Conservation (phyloP, 2,329 filamentous ascomycete genomes). For the Hypoxylon sp. region DNA sequence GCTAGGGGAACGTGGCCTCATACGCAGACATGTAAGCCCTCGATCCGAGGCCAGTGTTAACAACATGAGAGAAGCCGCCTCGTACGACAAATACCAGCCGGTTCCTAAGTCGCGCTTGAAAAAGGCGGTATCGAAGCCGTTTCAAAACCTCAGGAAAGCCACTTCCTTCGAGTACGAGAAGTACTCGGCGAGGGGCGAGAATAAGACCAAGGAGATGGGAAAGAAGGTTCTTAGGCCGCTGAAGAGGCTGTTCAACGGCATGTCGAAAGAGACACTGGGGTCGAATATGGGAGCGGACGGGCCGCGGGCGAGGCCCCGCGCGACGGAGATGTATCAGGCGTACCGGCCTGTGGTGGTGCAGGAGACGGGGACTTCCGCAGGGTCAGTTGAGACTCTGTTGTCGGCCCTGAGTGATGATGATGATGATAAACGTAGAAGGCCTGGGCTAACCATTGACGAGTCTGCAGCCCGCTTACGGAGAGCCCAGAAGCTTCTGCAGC, state of each 20-base stretch:
- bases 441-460: slow-evolving; percentile 43
- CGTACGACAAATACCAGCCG: slow-evolving; percentile 4
- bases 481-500: slow-evolving; percentile 45
- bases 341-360: slow-evolving; percentile 5
- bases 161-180: slow-evolving; percentile 16
- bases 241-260: not conserved
- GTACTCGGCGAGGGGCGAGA: not conserved
- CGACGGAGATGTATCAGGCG: slow-evolving; percentile 43
- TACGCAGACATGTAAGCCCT: slow-evolving; percentile 25
- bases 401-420: slow-evolving; percentile 33
- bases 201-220: not conserved
- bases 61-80: not conserved
- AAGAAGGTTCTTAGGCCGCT: slow-evolving; percentile 16
- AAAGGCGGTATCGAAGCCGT: not conserved
- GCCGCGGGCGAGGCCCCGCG: slow-evolving; percentile 7
- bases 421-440: slow-evolving; percentile 31
- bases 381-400: slow-evolving; percentile 40
- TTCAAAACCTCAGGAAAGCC: not conserved
- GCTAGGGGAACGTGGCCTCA: slow-evolving; percentile 34
- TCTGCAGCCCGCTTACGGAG: slow-evolving; percentile 46
- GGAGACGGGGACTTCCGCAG: slow-evolving; percentile 6
- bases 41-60: slow-evolving; percentile 11
- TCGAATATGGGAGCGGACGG: not conserved
- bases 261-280: not conserved
- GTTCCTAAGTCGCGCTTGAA: not conserved